These are phyloP conservation scores for Taphrina sp. DNA, from an alignment of 1,139 yeast species.

Conservation along the genomic window DNA sequence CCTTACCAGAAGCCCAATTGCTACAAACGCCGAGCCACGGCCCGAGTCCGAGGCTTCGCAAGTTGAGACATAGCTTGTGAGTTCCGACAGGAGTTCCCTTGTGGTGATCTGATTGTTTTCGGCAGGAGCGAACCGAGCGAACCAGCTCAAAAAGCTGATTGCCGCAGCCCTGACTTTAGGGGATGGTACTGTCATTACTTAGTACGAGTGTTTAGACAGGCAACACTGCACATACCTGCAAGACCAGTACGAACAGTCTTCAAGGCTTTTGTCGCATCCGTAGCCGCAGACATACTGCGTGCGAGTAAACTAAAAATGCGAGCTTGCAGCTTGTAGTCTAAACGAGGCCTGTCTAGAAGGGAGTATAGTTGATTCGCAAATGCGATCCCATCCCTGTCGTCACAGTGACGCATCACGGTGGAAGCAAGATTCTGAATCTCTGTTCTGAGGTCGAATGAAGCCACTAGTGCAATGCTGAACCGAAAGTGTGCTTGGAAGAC, in stretches of 20 bases:
- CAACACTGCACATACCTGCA: constrained; percentile 43
- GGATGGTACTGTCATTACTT: constrained; percentile 1
- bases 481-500: constrained; percentile 48
- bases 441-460: constrained; percentile 61
- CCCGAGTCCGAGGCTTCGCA: constrained; percentile 3
- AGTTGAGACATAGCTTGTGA: constrained; percentile 34
- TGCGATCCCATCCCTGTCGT: background rate
- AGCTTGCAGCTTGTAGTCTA: constrained; percentile 56
- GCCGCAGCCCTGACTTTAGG: constrained; percentile 49
- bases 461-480: constrained; percentile 54
- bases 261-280: constrained; percentile 40
- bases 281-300: constrained; percentile 56
- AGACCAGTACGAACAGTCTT: no score
- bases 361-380: background rate
- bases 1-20: constrained; percentile 15
- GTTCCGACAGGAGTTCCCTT: constrained; percentile 36
- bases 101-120: background rate
- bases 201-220: background rate
- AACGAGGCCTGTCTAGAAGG: constrained; percentile 51
- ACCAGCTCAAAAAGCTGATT: constrained; percentile 62
- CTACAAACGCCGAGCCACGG: constrained; percentile 16
- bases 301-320: constrained; percentile 55
- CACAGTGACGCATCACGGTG: constrained; percentile 7
- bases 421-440: constrained; percentile 50
- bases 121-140: constrained; percentile 41